Conservation (phyloP, 2,329 filamentous ascomycete species). For the Colletotrichum cereale region DNA sequence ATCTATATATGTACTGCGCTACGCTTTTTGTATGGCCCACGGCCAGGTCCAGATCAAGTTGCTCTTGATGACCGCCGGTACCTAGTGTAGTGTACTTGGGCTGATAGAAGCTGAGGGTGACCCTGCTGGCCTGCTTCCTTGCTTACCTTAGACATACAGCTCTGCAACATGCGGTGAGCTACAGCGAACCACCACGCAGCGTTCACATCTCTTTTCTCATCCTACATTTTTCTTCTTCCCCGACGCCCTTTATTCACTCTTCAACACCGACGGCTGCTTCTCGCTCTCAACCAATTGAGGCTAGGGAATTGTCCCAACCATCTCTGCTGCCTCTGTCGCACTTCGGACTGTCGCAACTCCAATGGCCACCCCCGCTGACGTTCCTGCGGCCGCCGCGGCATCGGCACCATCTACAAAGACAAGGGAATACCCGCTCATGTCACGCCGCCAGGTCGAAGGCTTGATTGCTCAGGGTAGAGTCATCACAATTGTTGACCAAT, state of each 20-base stretch:
- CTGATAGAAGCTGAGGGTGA: not conserved
- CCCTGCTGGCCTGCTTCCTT: not conserved
- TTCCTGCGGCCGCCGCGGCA: conserved; percentile 3
- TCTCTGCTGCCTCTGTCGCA: not conserved
- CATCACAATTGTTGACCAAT: conserved; percentile 84
- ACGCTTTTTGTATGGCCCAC: not conserved
- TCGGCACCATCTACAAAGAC: conserved; percentile 1
- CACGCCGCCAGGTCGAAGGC: conserved; percentile 73
- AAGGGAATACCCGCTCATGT: conserved; percentile 32
- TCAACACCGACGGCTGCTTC: not conserved
- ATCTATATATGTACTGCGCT: not conserved
- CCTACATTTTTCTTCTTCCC: not conserved
- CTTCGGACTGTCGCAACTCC: not conserved
- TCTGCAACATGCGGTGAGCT: conserved; percentile 29
- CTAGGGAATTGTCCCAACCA: not conserved
- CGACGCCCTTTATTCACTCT: not conserved
- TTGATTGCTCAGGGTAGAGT: conserved; percentile 85
- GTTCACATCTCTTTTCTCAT: not conserved
- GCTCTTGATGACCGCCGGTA: not conserved
- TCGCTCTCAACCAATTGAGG: not conserved
- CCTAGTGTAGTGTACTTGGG: not conserved
- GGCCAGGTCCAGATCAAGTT: not conserved
- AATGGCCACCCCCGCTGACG: conserved; percentile 14
- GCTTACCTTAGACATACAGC: conserved; percentile 5
- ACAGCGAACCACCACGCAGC: conserved; percentile 3